Percentiles rank a stretch among this genome's conserved stretches.
These are phyloP conservation scores for Didymella pomorum DNA, from an alignment of 2,329 filamentous ascomycete species.

Conservation along the genomic window DNA sequence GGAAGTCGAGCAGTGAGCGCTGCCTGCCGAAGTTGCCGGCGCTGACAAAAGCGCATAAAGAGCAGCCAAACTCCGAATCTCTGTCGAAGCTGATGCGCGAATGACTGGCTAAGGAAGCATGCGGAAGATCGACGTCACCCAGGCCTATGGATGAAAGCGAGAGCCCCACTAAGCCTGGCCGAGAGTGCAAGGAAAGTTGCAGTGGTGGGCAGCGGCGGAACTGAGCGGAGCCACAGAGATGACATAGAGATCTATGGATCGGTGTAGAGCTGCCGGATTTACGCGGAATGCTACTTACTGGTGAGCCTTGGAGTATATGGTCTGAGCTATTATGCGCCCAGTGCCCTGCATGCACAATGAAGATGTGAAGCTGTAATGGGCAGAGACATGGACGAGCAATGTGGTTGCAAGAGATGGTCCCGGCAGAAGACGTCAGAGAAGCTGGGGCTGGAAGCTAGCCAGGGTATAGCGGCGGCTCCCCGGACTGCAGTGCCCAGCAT, in stretches of 20 bases:
- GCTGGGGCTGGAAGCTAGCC: slow-evolving; percentile 20
- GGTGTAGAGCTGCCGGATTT: slow-evolving; percentile 16
- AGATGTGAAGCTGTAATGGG: not conserved
- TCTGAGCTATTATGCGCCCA: slow-evolving; percentile 51
- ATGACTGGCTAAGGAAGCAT: slow-evolving; percentile 27
- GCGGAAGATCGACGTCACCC: slow-evolving; percentile 34
- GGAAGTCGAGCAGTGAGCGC: slow-evolving; percentile 14
- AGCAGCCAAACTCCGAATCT: slow-evolving; percentile 17
- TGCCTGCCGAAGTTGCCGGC: slow-evolving; percentile 37
- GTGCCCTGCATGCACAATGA: slow-evolving; percentile 27
- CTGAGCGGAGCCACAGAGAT: slow-evolving; percentile 16
- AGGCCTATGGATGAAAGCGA: not conserved
- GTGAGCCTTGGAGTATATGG: not conserved
- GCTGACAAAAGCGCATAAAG: slow-evolving; percentile 36
- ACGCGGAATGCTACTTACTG: slow-evolving; percentile 23
- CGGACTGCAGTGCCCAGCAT: slow-evolving; percentile 1
- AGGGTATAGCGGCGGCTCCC: slow-evolving; percentile 16
- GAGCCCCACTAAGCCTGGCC: slow-evolving; percentile 23
- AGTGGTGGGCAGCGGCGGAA: slow-evolving; percentile 15
- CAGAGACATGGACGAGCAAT: slow-evolving; percentile 9
- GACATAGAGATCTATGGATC: slow-evolving; percentile 16
- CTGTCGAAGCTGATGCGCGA: slow-evolving; percentile 18
- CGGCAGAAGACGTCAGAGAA: slow-evolving; percentile 21
- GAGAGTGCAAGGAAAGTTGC: slow-evolving; percentile 10
- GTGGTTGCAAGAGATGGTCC: slow-evolving; percentile 10